Evolutionary conservation across 2,329 filamentous ascomycete species (phyloP).

Genomic region (Beauveria australis): DNA sequence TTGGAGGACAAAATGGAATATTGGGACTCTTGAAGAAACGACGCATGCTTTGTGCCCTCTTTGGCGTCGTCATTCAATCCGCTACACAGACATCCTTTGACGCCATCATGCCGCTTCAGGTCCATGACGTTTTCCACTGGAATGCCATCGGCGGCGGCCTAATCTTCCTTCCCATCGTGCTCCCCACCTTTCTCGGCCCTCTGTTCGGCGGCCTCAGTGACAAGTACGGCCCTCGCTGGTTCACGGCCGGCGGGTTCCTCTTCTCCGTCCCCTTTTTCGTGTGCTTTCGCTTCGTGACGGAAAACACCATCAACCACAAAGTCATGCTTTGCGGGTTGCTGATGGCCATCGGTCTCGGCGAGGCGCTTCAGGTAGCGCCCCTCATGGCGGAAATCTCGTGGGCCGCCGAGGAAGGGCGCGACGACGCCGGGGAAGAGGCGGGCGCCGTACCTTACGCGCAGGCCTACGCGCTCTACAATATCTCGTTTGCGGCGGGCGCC

Average conservation of each 20-base stretch:
- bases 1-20: constrained; percentile 10
- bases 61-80: constrained; percentile 27
- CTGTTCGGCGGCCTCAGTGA: constrained; percentile 24
- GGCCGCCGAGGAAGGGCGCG: constrained; percentile 16
- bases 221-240: constrained; percentile 27
- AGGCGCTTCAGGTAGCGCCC: constrained; percentile 25
- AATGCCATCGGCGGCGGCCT: constrained; percentile 25
- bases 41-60: constrained; percentile 25
- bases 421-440: constrained; percentile 6
- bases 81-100: constrained; percentile 25
- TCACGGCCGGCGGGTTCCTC: constrained; percentile 24
- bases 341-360: constrained; percentile 22
- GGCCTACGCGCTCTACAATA: constrained; percentile 28
- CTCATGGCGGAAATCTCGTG: constrained; percentile 30
- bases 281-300: constrained; percentile 25
- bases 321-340: constrained; percentile 26
- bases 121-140: constrained; percentile 23
- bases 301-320: constrained; percentile 22
- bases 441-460: constrained; percentile 24
- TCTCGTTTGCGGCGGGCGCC: constrained; percentile 26
- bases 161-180: constrained; percentile 26
- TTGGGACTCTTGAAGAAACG: constrained; percentile 21
- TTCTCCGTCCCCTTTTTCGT: constrained; percentile 26
- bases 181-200: constrained; percentile 24
- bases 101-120: constrained; percentile 25